Base-by-base conservation (phyloP, 2,329 filamentous ascomycete species). In the Claviceps sp. region DNA sequence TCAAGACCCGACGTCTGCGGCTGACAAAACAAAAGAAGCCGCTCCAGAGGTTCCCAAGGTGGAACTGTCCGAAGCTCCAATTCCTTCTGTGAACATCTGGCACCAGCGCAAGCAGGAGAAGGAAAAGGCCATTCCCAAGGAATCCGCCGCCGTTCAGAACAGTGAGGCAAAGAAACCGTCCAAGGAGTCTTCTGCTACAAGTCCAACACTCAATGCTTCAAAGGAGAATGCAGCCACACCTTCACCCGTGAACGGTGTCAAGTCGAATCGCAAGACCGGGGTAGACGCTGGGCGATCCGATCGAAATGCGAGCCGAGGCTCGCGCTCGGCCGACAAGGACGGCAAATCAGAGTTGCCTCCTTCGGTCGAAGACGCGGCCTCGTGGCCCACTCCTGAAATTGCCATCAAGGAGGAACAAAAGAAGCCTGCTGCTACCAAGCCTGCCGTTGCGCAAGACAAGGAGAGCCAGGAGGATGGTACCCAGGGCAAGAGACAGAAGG, bases 301-400 rank as follows among this genome's bases (percentile, higher is more conserved):
- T 52, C 61, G 66, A 52, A 73, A 73, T 51, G 70, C 72, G 45
- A 73, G 73, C 54, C 71, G 77, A 47, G 76, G 75, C 8, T 68
- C 68, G 52, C 71, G 75, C 54, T 56, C 62, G 17, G 60, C 64
- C 2, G 75, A 77, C 19, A 76, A 70, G 56, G 60, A 67, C 44
- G 54, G 49, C 54, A 68, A 65, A 56, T 51, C 60, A 14, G 69
- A 68, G 24, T 56, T 68, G 2, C 63, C 73, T 4, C 87, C 87
- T 26, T 76, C 87, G 2, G 84, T 88, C 47, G 82, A 79, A 54
- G 90, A 97, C 66, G 77, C 87, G 48, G 73, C 81, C 50, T 82
- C 82, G 19, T 98, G 93, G 93, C 93, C 93, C 16, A 97, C 91
- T 2, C 89, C 89, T 0, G 88, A 95, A 59, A 80, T 84, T 50